Evolutionary conservation across 345 rosid genomes (phyloP), one percentile per base, ranked within the genome.

Genomic region (Heritiera fomes): DNA sequence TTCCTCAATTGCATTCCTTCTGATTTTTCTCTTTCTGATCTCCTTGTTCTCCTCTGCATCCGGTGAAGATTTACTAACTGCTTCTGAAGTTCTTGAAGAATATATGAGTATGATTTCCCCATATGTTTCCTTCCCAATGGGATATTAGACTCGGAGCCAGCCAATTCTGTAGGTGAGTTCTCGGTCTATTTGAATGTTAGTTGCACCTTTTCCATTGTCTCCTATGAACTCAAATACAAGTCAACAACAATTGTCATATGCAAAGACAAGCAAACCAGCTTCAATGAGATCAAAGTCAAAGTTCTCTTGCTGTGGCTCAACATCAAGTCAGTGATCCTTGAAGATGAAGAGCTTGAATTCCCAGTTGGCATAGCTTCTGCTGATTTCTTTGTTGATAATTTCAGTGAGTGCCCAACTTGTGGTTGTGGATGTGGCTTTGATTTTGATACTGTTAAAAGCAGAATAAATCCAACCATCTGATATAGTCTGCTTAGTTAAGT

Each of bases 391-490:
- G 82, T 81, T 23, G 74, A 56, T 40, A 83, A 78, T 50, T 86
- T 87, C n/a, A n/a, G 46, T 5, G 90, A 86, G 77, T 73, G 75
- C 40, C 86, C 88, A 6, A 66, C 38, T 34, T 34, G 2, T 34
- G 38, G 85, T 9, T 87, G 90, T 59, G 90, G 90, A 45, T 87
- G 91, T 49, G 90, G 91, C 23, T 88, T 88, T 47, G 87, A 82
- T 41, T 90, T 90, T 64, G 78, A 66, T 14, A 76, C 53, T 49
- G 78, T 3, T 1, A 40, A 15, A 32, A 62, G 46, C 18, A 77
- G 73, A 70, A 56, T 15, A 72, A 60, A 40, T 38, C 73, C 11
- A 30, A 59, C 66, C 62, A n/a, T 58, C 40, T 12, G 3, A 23
- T 77, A 18, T 79, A 81, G 3, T 62, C 78, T 56, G 70, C 79